A percentile compares a stretch with the other conserved stretches of the same genome.
Conservation (phyloP, 345 rosid species). For the Pistacia integerrima region DNA sequence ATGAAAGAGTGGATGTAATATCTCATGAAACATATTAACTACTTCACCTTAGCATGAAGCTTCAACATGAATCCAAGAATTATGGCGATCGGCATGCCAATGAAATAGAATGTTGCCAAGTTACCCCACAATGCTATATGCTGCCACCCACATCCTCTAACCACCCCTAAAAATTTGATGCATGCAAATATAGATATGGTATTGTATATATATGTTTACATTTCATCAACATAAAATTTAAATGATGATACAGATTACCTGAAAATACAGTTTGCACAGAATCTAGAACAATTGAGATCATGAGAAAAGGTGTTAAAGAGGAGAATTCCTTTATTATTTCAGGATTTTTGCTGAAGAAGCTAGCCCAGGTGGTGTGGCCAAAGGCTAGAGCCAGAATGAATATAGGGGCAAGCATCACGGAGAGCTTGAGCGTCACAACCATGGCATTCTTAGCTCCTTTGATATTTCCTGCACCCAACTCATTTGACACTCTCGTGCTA, state of each 20-base stretch:
- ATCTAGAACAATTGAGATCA: slow-evolving; percentile 53
- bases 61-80: slow-evolving; percentile 55
- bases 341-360: slow-evolving; percentile 51
- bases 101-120: slow-evolving; percentile 46
- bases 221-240: no score
- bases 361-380: slow-evolving; percentile 61
- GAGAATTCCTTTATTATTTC: slow-evolving; percentile 45
- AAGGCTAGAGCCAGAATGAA: slow-evolving; percentile 40
- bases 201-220: no score
- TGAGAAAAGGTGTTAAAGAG: slow-evolving; percentile 57
- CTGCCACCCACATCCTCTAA: slow-evolving; percentile 81
- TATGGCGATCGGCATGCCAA: slow-evolving; percentile 51
- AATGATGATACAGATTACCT: neutral
- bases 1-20: no score
- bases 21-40: no score
- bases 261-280: slow-evolving; percentile 53
- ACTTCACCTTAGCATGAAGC: slow-evolving; percentile 48
- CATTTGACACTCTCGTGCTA: slow-evolving; percentile 61
- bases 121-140: slow-evolving; percentile 51
- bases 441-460: no score
- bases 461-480: slow-evolving; percentile 35
- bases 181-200: neutral
- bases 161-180: slow-evolving; percentile 45
- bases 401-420: slow-evolving; percentile 48
- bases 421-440: slow-evolving; percentile 46